Conservation (phyloP, 768 basidiomycete species). For the Auriscalpium orientale region DNA sequence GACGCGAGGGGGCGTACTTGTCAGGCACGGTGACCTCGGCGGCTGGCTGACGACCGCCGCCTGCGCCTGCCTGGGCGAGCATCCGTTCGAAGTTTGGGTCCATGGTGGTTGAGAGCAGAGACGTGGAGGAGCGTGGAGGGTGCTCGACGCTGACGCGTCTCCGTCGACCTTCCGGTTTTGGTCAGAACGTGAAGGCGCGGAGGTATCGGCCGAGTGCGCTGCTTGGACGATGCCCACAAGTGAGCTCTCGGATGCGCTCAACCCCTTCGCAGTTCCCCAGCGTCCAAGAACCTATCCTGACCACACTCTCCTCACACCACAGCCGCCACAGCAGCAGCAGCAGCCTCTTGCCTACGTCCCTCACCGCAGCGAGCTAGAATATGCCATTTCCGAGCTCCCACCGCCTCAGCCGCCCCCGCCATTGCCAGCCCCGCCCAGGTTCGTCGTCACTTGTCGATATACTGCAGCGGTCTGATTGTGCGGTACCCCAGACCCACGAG, state of each 20-base stretch:
- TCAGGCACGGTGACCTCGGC: slow-evolving; percentile 58
- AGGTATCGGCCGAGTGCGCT: not conserved
- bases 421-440: slow-evolving; percentile 21
- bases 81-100: slow-evolving; percentile 26
- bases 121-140: slow-evolving; percentile 2
- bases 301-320: not conserved
- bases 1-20: slow-evolving; percentile 43
- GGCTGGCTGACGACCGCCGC: slow-evolving; percentile 14
- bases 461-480: not conserved
- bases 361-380: slow-evolving; percentile 59
- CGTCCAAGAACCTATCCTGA: slow-evolving; percentile 12
- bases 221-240: slow-evolving; percentile 46
- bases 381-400: slow-evolving; percentile 43
- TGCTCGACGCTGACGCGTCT: slow-evolving; percentile 16
- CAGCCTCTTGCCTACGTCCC: slow-evolving; percentile 22
- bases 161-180: too few relatives aligned
- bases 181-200: not conserved
- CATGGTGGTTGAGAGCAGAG: slow-evolving; percentile 14
- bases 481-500: slow-evolving; percentile 5
- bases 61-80: slow-evolving; percentile 24
- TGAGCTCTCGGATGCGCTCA: slow-evolving; percentile 74
- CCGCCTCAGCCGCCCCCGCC: slow-evolving; percentile 21
- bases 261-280: slow-evolving; percentile 49
- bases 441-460: not conserved
- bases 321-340: not conserved